phyloP scores from a whole-genome alignment of 1,284 basidiomycete genomes.

The Bjerkandera adusta region DNA sequence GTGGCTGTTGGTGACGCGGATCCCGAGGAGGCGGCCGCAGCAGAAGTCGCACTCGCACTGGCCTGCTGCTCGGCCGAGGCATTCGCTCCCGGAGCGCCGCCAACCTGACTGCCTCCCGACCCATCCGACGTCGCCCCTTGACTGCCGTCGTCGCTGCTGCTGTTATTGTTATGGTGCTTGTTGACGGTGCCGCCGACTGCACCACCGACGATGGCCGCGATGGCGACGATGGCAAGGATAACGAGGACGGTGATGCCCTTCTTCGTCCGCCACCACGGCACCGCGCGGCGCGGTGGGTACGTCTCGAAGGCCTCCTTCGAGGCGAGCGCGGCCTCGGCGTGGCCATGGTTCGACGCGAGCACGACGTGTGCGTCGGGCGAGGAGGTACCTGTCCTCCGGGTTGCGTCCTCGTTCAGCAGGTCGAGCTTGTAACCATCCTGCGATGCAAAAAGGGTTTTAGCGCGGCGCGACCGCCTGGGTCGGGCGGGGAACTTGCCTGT shows the following conservation, averaged over 20 bases:
- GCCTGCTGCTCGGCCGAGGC: too few relatives aligned
- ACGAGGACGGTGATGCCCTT: slow-evolving; percentile 38
- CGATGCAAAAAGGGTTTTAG: not conserved
- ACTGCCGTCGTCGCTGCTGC: too few relatives aligned
- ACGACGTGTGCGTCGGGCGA: slow-evolving; percentile 14
- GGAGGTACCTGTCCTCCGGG: slow-evolving; percentile 13
- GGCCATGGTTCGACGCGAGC: slow-evolving; percentile 18
- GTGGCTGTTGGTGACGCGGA: too few relatives aligned
- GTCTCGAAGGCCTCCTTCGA: slow-evolving; percentile 17
- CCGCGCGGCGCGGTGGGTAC: slow-evolving; percentile 10
- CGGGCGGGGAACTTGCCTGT: slow-evolving; percentile 30
- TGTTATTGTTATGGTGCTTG: slow-evolving; percentile 25
- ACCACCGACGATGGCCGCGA: slow-evolving; percentile 59
- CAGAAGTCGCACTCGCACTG: too few relatives aligned
- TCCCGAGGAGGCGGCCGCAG: too few relatives aligned
- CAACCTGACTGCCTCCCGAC: too few relatives aligned
- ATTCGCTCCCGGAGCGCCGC: too few relatives aligned
- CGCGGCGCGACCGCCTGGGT: not conserved
- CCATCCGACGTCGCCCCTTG: too few relatives aligned
- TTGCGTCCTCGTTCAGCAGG: slow-evolving; percentile 35
- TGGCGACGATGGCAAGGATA: slow-evolving; percentile 37
- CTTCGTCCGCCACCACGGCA: slow-evolving; percentile 34
- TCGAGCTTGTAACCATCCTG: slow-evolving; percentile 55
- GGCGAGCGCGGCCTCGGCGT: slow-evolving; percentile 19
- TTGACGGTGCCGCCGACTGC: slow-evolving; percentile 52